Evolutionary conservation across 768 basidiomycete genomes (phyloP).

Genomic region (Saitozyma podzolica): DNA sequence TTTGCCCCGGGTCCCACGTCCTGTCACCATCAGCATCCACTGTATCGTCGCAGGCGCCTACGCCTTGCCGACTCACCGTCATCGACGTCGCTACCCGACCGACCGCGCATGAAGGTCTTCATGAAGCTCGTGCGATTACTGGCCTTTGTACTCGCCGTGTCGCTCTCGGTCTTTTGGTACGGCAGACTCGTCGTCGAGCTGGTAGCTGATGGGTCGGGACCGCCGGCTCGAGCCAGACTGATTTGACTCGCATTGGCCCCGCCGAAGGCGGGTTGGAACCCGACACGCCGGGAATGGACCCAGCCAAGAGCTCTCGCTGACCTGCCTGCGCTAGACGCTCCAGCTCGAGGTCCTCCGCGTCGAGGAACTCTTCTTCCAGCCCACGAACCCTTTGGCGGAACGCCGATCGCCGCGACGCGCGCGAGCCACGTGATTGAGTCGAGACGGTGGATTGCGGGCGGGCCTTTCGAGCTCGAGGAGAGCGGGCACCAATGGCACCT

Average conservation of each 20-base stretch:
- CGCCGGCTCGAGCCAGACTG: conserved; percentile 8
- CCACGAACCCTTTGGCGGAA: conserved; percentile 26
- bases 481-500: conserved; percentile 34
- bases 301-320: neutral
- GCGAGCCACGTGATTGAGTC: conserved; percentile 13
- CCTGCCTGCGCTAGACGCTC: conserved; percentile 20
- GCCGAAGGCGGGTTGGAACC: no score
- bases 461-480: neutral
- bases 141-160: conserved; percentile 35
- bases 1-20: neutral
- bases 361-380: conserved; percentile 47
- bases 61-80: conserved; percentile 25
- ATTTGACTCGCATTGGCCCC: conserved; percentile 18
- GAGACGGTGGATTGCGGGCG: conserved; percentile 20
- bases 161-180: conserved; percentile 39
- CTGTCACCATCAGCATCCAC: neutral
- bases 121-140: conserved; percentile 17
- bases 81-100: conserved; percentile 33
- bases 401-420: conserved; percentile 2
- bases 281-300: no score
- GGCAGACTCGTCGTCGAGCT: conserved; percentile 36
- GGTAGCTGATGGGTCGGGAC: conserved; percentile 14
- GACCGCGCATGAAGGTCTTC: conserved; percentile 32
- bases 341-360: conserved; percentile 3
- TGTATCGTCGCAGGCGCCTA: neutral